These are phyloP conservation scores for Globisporangium megalacanthum DNA, from an alignment of 352 stramenopile genomes.

Conservation along the genomic window DNA sequence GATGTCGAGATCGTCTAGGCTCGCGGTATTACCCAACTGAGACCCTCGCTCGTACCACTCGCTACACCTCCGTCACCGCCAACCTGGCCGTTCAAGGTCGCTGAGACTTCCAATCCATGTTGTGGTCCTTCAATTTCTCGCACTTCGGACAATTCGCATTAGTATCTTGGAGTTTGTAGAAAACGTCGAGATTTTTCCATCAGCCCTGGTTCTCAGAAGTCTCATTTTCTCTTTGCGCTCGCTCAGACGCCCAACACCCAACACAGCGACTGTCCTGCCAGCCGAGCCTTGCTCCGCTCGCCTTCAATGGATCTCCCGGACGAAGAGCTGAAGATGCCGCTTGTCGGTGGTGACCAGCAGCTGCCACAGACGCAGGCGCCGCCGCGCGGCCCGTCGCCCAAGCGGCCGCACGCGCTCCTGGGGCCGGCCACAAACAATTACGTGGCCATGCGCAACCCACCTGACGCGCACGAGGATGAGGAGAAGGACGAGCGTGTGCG, in stretches of 20 bases:
- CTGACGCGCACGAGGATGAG: slow-evolving; percentile 27
- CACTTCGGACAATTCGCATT: too few relatives aligned
- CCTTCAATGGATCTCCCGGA: slow-evolving; percentile 59
- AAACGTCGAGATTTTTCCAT: not conserved
- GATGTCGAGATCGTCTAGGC: slow-evolving; percentile 31
- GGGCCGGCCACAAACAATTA: slow-evolving; percentile 21
- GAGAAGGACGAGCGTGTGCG: slow-evolving; percentile 41
- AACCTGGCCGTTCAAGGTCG: not conserved
- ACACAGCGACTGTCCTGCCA: too few relatives aligned
- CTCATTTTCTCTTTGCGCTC: not conserved
- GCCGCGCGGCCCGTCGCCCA: slow-evolving; percentile 14
- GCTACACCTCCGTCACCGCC: not conserved
- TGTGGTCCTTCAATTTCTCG: too few relatives aligned
- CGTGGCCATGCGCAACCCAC: slow-evolving; percentile 24
- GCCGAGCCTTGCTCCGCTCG: too few relatives aligned
- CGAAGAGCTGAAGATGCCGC: slow-evolving; percentile 70
- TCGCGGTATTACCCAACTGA: not conserved
- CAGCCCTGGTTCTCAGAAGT: not conserved
- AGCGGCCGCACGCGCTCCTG: slow-evolving; percentile 11
- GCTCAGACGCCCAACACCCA: not conserved
- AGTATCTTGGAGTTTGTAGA: too few relatives aligned
- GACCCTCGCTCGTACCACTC: not conserved
- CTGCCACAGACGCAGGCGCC: slow-evolving; percentile 6
- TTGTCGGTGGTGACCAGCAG: slow-evolving; percentile 30
- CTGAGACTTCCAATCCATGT: too few relatives aligned